Evolutionary conservation across 805 yeast species (phyloP).

Genomic region (Wickerhamomyces pijperi): DNA sequence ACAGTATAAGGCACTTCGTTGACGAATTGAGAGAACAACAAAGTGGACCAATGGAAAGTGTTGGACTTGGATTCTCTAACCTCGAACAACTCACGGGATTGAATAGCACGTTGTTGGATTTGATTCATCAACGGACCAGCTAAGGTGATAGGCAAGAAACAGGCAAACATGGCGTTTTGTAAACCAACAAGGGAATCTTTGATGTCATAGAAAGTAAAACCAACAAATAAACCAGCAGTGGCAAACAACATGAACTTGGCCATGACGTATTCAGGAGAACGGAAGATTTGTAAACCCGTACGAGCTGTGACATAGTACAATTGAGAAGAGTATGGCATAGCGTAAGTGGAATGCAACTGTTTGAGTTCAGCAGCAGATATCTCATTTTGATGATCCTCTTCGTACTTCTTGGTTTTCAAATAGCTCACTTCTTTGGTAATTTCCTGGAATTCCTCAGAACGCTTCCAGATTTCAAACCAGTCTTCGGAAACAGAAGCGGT

Average conservation of each 20-base stretch:
- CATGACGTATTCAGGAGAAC: slow-evolving; percentile 49
- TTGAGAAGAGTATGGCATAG: slow-evolving; percentile 33
- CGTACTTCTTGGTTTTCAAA: slow-evolving; percentile 15
- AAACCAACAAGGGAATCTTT: slow-evolving; percentile 40
- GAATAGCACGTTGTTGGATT: slow-evolving; percentile 45
- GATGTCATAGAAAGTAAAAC: slow-evolving; percentile 60
- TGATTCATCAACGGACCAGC: slow-evolving; percentile 51
- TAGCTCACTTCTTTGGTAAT: slow-evolving; percentile 20
- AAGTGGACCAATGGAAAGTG: slow-evolving; percentile 59
- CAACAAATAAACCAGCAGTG: slow-evolving; percentile 52
- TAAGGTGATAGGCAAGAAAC: slow-evolving; percentile 47
- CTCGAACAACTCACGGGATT: slow-evolving; percentile 50
- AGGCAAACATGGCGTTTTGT: slow-evolving; percentile 47
- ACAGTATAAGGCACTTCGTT: slow-evolving; percentile 52
- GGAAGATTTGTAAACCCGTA: slow-evolving; percentile 35
- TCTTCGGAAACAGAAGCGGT: background rate
- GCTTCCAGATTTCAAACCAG: background rate
- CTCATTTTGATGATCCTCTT: background rate
- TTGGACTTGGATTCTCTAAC: slow-evolving; percentile 61
- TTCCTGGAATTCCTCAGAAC: slow-evolving; percentile 23
- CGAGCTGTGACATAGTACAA: slow-evolving; percentile 28
- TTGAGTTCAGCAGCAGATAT: background rate
- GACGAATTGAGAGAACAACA: slow-evolving; percentile 39
- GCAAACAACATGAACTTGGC: slow-evolving; percentile 43
- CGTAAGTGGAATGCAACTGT: slow-evolving; percentile 8